phyloP scores from a whole-genome alignment of 257 asterid genomes.

The Handroanthus guayacan region DNA sequence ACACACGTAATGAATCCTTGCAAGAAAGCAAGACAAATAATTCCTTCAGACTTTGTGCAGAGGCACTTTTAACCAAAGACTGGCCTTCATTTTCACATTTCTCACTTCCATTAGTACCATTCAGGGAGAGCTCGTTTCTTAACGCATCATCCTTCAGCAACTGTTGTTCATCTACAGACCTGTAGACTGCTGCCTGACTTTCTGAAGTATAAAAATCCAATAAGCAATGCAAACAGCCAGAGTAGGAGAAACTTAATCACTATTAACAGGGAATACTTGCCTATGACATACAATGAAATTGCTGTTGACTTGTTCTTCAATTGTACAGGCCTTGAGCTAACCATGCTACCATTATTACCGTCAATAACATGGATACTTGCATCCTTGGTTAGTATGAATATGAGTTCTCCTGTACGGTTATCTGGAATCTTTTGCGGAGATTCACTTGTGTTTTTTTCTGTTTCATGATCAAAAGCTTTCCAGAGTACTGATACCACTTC shows the following conservation, averaged over 20 bases:
- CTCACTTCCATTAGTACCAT: constrained; percentile 45
- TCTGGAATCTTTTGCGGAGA: constrained; percentile 50
- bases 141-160: constrained; percentile 43
- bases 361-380: constrained; percentile 63
- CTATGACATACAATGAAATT: constrained; percentile 79
- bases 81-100: constrained; percentile 45
- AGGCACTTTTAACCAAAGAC: constrained; percentile 44
- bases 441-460: constrained; percentile 48
- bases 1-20: constrained; percentile 58
- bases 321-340: constrained; percentile 60
- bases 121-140: constrained; percentile 47
- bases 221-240: constrained; percentile 35
- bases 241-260: constrained; percentile 29
- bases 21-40: constrained; percentile 72
- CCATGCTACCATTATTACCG: constrained; percentile 56
- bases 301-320: constrained; percentile 70
- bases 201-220: constrained; percentile 47
- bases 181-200: constrained; percentile 40
- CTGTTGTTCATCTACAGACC: constrained; percentile 46
- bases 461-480: constrained; percentile 47
- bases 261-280: constrained; percentile 55
- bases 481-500: constrained; percentile 58
- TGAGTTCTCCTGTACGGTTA: constrained; percentile 47
- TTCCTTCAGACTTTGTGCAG: constrained; percentile 51
- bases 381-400: constrained; percentile 68